Evolutionary conservation across 257 asterid genomes (phyloP).

Genomic region (Ajuga chamaepitys): DNA sequence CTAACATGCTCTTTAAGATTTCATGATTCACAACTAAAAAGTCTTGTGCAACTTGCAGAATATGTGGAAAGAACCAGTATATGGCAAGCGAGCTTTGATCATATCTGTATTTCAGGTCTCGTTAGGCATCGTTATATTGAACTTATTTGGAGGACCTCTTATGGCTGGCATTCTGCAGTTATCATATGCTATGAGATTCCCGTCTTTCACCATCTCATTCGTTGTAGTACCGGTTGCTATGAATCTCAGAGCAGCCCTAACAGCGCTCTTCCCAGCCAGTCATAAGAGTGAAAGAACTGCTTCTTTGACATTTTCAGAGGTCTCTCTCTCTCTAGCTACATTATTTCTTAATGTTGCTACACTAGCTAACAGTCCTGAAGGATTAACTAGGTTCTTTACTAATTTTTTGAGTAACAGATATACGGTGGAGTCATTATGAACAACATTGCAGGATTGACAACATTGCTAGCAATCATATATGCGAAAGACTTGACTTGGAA

Average conservation of each 20-base stretch:
- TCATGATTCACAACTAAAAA: not conserved
- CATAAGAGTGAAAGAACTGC: constrained; percentile 40
- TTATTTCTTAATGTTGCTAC: not conserved
- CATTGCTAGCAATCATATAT: constrained; percentile 39
- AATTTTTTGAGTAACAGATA: constrained; percentile 23
- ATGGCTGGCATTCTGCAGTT: constrained; percentile 32
- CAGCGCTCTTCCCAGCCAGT: constrained; percentile 49
- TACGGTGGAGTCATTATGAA: constrained; percentile 55
- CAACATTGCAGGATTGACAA: constrained; percentile 48
- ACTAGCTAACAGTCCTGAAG: not conserved
- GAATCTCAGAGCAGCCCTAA: constrained; percentile 39
- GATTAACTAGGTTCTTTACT: not conserved
- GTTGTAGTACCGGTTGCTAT: constrained; percentile 47
- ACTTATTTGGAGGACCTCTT: constrained; percentile 47
- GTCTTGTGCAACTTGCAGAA: constrained; percentile 18
- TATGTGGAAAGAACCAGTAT: constrained; percentile 24
- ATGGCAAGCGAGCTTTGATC: constrained; percentile 19
- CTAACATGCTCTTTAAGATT: not conserved
- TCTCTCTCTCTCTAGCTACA: constrained; percentile 3
- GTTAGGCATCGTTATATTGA: constrained; percentile 34
- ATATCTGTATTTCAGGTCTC: constrained; percentile 27
- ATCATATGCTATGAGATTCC: constrained; percentile 34
- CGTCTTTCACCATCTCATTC: constrained; percentile 52
- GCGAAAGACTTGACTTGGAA: constrained; percentile 54
- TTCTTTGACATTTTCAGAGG: constrained; percentile 77